Conservation (phyloP, 1,139 yeast species). For the Blastobotrys serpentis region DNA sequence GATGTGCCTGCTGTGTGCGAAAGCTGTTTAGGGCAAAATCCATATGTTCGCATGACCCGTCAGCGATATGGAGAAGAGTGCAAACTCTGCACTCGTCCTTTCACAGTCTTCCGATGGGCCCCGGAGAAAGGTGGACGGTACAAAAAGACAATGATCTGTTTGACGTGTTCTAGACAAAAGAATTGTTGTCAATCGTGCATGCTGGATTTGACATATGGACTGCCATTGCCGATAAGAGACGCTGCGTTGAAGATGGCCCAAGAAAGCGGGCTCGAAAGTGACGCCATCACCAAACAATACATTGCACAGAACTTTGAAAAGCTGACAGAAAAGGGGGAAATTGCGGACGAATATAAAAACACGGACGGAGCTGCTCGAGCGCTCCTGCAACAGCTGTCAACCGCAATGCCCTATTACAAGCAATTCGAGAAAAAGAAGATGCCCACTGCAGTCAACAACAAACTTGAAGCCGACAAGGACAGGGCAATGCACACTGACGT, state of each 20-base stretch:
- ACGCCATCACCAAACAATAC: constrained; percentile 54
- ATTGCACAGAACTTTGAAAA: constrained; percentile 46
- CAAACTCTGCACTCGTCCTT: constrained; percentile 75
- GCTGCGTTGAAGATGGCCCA: constrained; percentile 78
- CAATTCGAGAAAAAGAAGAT: constrained; percentile 17
- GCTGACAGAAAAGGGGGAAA: constrained; percentile 13
- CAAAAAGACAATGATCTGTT: constrained; percentile 51
- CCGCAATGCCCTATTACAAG: constrained; percentile 38
- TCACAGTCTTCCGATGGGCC: constrained; percentile 75
- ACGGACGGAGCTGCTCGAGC: constrained; percentile 40
- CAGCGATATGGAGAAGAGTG: constrained; percentile 71
- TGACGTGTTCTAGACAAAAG: constrained; percentile 71
- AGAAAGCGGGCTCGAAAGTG: constrained; percentile 34
- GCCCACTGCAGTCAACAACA: constrained; percentile 9
- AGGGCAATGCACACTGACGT: constrained; percentile 43
- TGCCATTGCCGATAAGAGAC: constrained; percentile 77
- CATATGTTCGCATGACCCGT: constrained; percentile 66
- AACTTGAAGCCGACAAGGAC: constrained; percentile 10
- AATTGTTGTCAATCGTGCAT: constrained; percentile 89
- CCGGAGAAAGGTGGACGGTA: constrained; percentile 33
- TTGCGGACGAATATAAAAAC: constrained; percentile 14
- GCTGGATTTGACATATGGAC: constrained; percentile 74
- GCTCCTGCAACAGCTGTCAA: constrained; percentile 44
- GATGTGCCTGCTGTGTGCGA: constrained; percentile 69
- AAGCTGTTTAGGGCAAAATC: constrained; percentile 65